phyloP scores from a whole-genome alignment of 495 filamentous ascomycete genomes.

The Lindgomyces ingoldianus region DNA sequence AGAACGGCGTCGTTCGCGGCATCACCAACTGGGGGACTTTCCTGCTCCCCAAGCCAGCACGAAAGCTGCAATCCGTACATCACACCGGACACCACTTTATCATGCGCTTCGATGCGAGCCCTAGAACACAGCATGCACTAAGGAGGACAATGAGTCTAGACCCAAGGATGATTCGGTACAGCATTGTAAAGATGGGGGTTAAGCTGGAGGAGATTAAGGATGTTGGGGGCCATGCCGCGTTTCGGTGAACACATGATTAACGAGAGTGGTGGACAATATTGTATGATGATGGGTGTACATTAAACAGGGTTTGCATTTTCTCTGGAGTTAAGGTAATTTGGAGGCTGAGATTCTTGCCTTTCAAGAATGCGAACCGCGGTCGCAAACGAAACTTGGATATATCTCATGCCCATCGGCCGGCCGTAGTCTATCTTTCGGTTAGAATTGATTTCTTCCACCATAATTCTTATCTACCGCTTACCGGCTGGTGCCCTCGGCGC shows the following conservation, averaged over 20 bases:
- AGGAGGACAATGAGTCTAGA: slow-evolving; percentile 78
- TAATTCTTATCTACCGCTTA: no score
- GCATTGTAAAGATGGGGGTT: slow-evolving; percentile 81
- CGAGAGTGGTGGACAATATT: background rate
- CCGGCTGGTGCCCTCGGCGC: no score
- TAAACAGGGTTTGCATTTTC: background rate
- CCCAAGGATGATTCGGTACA: slow-evolving; percentile 84
- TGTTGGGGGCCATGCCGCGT: slow-evolving; percentile 58
- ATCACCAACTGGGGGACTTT: slow-evolving; percentile 93
- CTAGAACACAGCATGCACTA: slow-evolving; percentile 68
- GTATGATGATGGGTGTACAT: slow-evolving; percentile 8
- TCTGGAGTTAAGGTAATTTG: background rate
- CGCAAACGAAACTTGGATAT: no score
- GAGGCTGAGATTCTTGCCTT: background rate
- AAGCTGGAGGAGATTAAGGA: slow-evolving; percentile 69
- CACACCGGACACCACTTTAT: slow-evolving; percentile 91
- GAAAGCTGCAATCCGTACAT: slow-evolving; percentile 76
- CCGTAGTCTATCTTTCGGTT: no score
- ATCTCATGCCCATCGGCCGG: no score
- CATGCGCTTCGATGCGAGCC: slow-evolving; percentile 86
- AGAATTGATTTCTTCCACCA: no score
- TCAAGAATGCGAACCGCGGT: no score
- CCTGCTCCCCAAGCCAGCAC: slow-evolving; percentile 69
- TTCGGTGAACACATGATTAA: slow-evolving; percentile 17
- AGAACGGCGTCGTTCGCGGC: slow-evolving; percentile 88